Conservation (phyloP, 768 basidiomycete genomes). For the Lentinula aciculospora region DNA sequence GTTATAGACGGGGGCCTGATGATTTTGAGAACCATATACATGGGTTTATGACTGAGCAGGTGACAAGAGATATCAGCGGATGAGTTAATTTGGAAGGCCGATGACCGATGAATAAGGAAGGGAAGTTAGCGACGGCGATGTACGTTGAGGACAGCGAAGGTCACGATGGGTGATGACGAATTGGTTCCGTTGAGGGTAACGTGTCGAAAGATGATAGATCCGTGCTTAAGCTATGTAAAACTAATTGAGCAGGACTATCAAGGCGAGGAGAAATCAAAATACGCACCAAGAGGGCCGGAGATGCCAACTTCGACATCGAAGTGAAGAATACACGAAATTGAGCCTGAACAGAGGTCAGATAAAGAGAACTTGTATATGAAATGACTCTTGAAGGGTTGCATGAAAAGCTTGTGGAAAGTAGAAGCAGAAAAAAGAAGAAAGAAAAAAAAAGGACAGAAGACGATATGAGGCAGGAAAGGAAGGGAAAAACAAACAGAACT, state of each 20-base stretch:
- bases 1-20: too few species aligned
- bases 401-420: background rate
- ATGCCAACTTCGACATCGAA: too few species aligned
- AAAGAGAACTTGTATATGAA: too few species aligned
- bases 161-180: background rate
- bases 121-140: background rate
- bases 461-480: background rate
- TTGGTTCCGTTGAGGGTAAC: background rate
- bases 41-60: background rate
- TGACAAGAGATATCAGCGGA: background rate
- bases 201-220: background rate
- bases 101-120: background rate
- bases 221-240: too few species aligned
- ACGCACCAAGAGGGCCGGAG: background rate
- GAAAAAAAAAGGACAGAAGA: background rate
- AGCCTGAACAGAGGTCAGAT: too few species aligned
- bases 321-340: too few species aligned
- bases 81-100: background rate
- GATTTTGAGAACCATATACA: background rate
- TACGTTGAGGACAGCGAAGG: background rate
- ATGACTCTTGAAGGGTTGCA: background rate
- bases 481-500: background rate
- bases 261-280: background rate
- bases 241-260: background rate
- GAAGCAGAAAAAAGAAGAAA: background rate